phyloP scores from a whole-genome alignment of 106 monocot species.

The Dendrobium chrysotoxum region DNA sequence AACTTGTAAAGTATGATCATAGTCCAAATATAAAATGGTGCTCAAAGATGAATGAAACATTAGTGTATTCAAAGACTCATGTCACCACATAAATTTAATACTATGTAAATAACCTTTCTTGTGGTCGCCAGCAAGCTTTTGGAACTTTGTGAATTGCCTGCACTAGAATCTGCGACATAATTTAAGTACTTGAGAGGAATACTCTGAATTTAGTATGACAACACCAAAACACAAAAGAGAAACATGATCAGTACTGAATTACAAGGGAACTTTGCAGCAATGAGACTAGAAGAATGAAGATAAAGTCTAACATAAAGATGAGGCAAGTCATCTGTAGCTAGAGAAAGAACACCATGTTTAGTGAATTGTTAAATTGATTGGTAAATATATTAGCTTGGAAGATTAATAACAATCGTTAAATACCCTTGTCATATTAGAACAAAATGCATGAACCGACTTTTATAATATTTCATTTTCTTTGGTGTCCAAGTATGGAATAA shows the following conservation, averaged over 20 bases:
- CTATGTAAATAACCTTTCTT: slow-evolving; percentile 60
- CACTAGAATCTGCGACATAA: slow-evolving; percentile 49
- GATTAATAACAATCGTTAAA: neutral
- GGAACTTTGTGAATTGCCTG: slow-evolving; percentile 73
- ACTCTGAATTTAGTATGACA: neutral
- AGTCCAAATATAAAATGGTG: neutral
- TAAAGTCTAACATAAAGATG: slow-evolving; percentile 54
- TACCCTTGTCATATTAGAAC: neutral
- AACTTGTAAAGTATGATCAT: slow-evolving; percentile 28
- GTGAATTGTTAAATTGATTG: neutral
- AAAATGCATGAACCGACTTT: neutral
- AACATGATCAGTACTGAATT: slow-evolving; percentile 35
- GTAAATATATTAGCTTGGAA: neutral
- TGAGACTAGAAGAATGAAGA: slow-evolving; percentile 66
- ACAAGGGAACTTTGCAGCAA: slow-evolving; percentile 90
- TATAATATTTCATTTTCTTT: too few relatives aligned
- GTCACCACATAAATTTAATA: neutral
- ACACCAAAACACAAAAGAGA: neutral
- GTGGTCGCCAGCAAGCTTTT: slow-evolving; percentile 69
- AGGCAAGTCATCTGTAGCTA: slow-evolving; percentile 18
- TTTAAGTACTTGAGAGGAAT: neutral
- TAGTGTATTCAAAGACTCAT: neutral
- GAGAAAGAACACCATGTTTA: neutral
- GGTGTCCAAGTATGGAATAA: too few relatives aligned
- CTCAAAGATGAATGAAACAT: neutral